Percentiles rank a stretch among this genome's conserved stretches.
Evolutionary conservation across 2,329 filamentous ascomycete species (phyloP).

Genomic region (Phoma sp.): DNA sequence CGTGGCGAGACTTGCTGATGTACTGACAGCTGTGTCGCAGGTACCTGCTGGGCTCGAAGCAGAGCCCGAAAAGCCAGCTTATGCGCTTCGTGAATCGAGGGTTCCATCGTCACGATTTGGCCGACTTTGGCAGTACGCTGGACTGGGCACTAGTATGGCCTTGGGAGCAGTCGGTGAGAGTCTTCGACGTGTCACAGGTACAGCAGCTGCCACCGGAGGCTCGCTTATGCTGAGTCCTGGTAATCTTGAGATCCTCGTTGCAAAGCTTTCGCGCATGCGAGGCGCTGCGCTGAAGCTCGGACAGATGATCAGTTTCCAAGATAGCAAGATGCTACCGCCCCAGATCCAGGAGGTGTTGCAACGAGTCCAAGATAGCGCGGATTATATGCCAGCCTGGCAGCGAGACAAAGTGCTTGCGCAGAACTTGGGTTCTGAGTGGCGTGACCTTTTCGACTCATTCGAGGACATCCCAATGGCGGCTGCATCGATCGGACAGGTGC

Average conservation of each 20-base stretch:
- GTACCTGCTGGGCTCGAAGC: constrained; percentile 33
- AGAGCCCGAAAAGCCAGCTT: constrained; percentile 50
- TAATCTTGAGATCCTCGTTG: constrained; percentile 92
- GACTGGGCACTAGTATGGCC: constrained; percentile 92
- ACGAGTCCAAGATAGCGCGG: constrained; percentile 92
- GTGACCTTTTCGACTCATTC: constrained; percentile 80
- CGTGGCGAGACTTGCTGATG: constrained; percentile 47
- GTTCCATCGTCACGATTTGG: constrained; percentile 88
- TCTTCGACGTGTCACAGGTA: constrained; percentile 78
- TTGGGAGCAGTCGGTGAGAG: constrained; percentile 88
- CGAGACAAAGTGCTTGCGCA: constrained; percentile 79
- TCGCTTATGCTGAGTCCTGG: constrained; percentile 85
- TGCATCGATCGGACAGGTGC: constrained; percentile 96
- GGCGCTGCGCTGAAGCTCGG: constrained; percentile 96
- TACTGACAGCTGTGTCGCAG: constrained; percentile 53
- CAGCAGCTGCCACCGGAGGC: constrained; percentile 62
- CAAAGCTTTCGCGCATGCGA: constrained; percentile 93
- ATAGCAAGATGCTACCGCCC: constrained; percentile 89
- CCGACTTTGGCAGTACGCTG: constrained; percentile 92
- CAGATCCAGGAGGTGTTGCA: constrained; percentile 89
- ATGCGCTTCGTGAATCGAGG: constrained; percentile 83
- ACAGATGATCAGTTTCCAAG: constrained; percentile 98
- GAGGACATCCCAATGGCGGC: constrained; percentile 92
- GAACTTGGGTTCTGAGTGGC: constrained; percentile 85
- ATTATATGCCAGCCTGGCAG: constrained; percentile 97